phyloP scores from a whole-genome alignment of 2,329 filamentous ascomycete species.

The Aureobasidium pullulans region DNA sequence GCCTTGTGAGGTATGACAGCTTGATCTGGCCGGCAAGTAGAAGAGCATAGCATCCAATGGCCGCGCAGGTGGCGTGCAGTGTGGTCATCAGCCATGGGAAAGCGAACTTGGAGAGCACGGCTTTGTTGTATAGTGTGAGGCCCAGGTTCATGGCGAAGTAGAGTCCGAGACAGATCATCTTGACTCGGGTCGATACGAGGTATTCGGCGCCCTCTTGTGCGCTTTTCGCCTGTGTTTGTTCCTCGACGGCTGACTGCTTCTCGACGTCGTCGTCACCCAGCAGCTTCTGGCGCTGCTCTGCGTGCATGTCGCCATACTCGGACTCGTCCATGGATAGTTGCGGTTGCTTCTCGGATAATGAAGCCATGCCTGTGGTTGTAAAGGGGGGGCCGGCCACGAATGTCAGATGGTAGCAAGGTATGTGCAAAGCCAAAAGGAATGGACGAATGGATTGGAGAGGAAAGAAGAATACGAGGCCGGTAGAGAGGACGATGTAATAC shows the following conservation, averaged over 20 bases:
- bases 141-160: conserved; percentile 46
- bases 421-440: background rate
- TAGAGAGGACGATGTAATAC: conserved; percentile 1
- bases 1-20: conserved; percentile 44
- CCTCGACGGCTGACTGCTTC: background rate
- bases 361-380: conserved; percentile 2
- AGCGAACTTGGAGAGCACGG: conserved; percentile 45
- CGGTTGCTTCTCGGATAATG: conserved; percentile 2
- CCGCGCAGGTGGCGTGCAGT: conserved; percentile 51
- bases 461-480: background rate
- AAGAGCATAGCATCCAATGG: conserved; percentile 49
- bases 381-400: background rate
- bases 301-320: background rate
- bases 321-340: conserved; percentile 2
- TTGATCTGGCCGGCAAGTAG: conserved; percentile 43
- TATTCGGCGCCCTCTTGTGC: conserved; percentile 13
- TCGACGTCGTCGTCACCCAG: conserved; percentile 11
- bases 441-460: background rate
- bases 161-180: conserved; percentile 14
- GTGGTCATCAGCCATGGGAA: conserved; percentile 57
- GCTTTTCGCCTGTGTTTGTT: conserved; percentile 2
- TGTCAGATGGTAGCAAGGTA: background rate
- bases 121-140: conserved; percentile 54
- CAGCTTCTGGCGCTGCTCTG: conserved; percentile 2
- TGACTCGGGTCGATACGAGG: conserved; percentile 12